A percentile compares a stretch with the other conserved stretches of the same genome.
phyloP scores from a whole-genome alignment of 2,329 filamentous ascomycete genomes.

The Botryosphaeria agaves region DNA sequence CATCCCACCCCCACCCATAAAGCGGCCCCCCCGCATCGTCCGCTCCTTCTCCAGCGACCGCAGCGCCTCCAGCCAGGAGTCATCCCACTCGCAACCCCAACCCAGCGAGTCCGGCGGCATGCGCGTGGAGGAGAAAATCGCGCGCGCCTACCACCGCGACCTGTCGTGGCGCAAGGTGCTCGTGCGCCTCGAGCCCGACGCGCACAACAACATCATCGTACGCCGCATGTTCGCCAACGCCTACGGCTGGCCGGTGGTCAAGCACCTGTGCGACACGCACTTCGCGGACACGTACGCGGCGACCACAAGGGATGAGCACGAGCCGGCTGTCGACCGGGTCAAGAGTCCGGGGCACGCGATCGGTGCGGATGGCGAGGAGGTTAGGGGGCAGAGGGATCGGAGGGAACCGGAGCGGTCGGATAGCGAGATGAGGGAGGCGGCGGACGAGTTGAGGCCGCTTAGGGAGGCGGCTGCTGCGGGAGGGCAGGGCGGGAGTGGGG shows the following conservation, averaged over 20 bases:
- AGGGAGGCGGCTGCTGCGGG: conserved; percentile 8
- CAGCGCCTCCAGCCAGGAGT: conserved; percentile 7
- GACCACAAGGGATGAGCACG: conserved; percentile 47
- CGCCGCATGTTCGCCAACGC: conserved; percentile 94
- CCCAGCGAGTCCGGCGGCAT: conserved; percentile 48
- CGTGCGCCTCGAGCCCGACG: conserved; percentile 87
- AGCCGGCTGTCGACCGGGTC: conserved; percentile 51
- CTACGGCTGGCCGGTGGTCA: conserved; percentile 91
- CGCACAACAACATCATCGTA: conserved; percentile 97
- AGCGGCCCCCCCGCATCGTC: conserved; percentile 13
- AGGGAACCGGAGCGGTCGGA: conserved; percentile 22
- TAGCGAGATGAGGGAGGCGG: conserved; percentile 31
- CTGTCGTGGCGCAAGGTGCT: conserved; percentile 94
- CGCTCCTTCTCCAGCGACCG: conserved; percentile 21
- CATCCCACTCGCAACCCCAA: conserved; percentile 2
- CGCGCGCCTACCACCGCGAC: conserved; percentile 80
- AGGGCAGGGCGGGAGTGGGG: conserved; percentile 8
- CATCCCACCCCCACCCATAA: conserved; percentile 61
- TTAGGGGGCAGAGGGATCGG: conserved; percentile 25
- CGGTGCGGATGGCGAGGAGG: conserved; percentile 49
- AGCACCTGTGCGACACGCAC: conserved; percentile 88
- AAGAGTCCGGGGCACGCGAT: conserved; percentile 39
- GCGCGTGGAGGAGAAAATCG: conserved; percentile 96
- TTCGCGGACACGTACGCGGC: conserved; percentile 62
- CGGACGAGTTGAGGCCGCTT: conserved; percentile 19